Percentiles rank a stretch among this genome's conserved stretches.
These are phyloP conservation scores for Rhynchosporium secalis DNA, from an alignment of 2,329 filamentous ascomycete species.

Conservation along the genomic window DNA sequence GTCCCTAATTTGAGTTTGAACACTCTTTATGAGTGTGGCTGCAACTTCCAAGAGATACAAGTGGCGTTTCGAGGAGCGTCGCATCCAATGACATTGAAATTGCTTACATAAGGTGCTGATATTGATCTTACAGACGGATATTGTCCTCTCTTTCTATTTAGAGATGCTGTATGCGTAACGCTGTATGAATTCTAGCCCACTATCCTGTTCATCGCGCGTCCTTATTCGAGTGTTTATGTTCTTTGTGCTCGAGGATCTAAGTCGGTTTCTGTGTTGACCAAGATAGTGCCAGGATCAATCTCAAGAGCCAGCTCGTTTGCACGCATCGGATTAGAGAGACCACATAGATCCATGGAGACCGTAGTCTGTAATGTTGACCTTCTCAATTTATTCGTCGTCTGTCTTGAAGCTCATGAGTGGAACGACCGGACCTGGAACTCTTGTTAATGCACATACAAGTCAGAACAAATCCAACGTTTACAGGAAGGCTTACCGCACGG, in stretches of 20 bases:
- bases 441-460: neutral
- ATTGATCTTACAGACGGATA: too few relatives aligned
- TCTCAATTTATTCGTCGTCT: slow-evolving; percentile 57
- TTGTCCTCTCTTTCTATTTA: neutral
- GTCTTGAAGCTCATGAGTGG: slow-evolving; percentile 36
- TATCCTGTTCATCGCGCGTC: slow-evolving; percentile 24
- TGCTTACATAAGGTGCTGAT: too few relatives aligned
- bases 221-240: slow-evolving; percentile 40
- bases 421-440: slow-evolving; percentile 54
- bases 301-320: slow-evolving; percentile 53
- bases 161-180: neutral
- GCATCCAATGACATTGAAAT: too few relatives aligned
- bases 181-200: neutral
- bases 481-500: slow-evolving; percentile 52
- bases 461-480: neutral
- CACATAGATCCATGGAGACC: slow-evolving; percentile 6
- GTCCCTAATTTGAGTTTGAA: too few relatives aligned
- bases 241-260: slow-evolving; percentile 35
- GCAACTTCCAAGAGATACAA: too few relatives aligned
- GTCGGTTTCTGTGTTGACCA: slow-evolving; percentile 55
- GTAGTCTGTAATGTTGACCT: slow-evolving; percentile 46
- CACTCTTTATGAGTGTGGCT: too few relatives aligned
- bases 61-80: too few relatives aligned
- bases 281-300: slow-evolving; percentile 58
- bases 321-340: slow-evolving; percentile 39